Evolutionary conservation across 1,139 yeast species (phyloP).

Genomic region (Hyphopichia pseudoburtonii): DNA sequence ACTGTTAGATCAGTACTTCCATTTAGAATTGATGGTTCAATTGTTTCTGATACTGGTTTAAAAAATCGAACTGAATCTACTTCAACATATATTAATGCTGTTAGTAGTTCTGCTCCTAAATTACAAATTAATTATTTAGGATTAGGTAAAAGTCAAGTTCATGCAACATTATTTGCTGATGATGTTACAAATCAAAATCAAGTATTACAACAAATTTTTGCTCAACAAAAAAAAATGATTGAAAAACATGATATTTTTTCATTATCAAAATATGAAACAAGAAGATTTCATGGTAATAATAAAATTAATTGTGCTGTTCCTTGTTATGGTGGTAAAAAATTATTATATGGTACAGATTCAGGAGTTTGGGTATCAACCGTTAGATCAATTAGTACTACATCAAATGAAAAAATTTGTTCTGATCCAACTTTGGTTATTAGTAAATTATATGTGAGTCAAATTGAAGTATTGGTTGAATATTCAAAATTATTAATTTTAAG

Average conservation of each 20-base stretch:
- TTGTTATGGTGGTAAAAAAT: slow-evolving; percentile 90
- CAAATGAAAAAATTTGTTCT: slow-evolving; percentile 54
- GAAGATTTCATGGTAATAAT: slow-evolving; percentile 67
- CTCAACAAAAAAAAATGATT: slow-evolving; percentile 74
- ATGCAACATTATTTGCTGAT: slow-evolving; percentile 46
- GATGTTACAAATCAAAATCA: slow-evolving; percentile 70
- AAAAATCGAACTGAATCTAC: slow-evolving; percentile 30
- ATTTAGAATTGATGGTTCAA: slow-evolving; percentile 36
- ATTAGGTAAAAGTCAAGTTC: slow-evolving; percentile 46
- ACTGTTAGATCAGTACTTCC: slow-evolving; percentile 50
- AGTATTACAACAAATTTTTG: slow-evolving; percentile 73
- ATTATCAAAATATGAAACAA: slow-evolving; percentile 68
- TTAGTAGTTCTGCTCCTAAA: slow-evolving; percentile 29
- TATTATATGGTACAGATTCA: slow-evolving; percentile 86
- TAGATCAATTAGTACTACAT: slow-evolving; percentile 43
- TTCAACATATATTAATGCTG: slow-evolving; percentile 28
- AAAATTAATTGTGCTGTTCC: slow-evolving; percentile 92
- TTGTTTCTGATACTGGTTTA: slow-evolving; percentile 37
- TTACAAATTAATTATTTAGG: slow-evolving; percentile 52
- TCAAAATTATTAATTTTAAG: slow-evolving; percentile 78
- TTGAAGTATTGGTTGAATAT: slow-evolving; percentile 91
- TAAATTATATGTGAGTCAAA: slow-evolving; percentile 77
- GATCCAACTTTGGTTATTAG: slow-evolving; percentile 79
- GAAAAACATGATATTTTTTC: slow-evolving; percentile 79
- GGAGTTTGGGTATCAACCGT: slow-evolving; percentile 84